Evolutionary conservation across 352 stramenopile species (phyloP), one percentile per base, ranked within the genome.

Genomic region (Phytophthora meadii): DNA sequence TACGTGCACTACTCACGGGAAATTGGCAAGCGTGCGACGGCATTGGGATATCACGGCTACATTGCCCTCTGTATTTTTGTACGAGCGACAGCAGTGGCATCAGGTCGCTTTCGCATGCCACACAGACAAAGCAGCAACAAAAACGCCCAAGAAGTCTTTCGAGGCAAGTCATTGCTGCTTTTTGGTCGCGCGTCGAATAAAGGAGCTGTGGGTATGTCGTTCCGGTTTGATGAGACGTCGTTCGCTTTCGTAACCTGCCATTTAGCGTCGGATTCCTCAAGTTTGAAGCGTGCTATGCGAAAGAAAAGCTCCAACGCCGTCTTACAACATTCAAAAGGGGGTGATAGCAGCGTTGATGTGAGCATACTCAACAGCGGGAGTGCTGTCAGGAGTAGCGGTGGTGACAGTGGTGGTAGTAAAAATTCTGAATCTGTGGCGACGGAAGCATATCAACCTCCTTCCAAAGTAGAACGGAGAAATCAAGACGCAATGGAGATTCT

Each of bases 211-310:
- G 89, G 90, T 5, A 86, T 98, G 56, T 85, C 82, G 0, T 94
- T 98, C 62, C 87, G 89, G 3, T 95, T 94, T 60, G 87, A 93
- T 57, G 85, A 97, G 72, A 89, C 84, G 4, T 94, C 84, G 5
- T 93, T 97, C 55, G 86, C 84, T 4, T 96, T 98, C 25, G 83
- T 96, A 41, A 93, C 84, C 19, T 95, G 87, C 44, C 91, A 97
- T 63, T 74, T 97, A 27, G 83, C 90, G 24, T 96, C 91, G 4
- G 90, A 97, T 70, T 92, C 84, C 10, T 81, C 67, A 12, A 76
- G 63, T 14, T 76, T 82, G 46, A 88, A 87, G 22, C 55, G 70
- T 2, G 44, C 39, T 1, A 75, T 69, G 45, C 65, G 65, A 19
- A 78, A 75, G 65, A 74, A 70, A 60, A 75, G 61, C n/a, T 61